Conservation (phyloP, 2,329 filamentous ascomycete genomes). For the Cytospora chrysosperma region DNA sequence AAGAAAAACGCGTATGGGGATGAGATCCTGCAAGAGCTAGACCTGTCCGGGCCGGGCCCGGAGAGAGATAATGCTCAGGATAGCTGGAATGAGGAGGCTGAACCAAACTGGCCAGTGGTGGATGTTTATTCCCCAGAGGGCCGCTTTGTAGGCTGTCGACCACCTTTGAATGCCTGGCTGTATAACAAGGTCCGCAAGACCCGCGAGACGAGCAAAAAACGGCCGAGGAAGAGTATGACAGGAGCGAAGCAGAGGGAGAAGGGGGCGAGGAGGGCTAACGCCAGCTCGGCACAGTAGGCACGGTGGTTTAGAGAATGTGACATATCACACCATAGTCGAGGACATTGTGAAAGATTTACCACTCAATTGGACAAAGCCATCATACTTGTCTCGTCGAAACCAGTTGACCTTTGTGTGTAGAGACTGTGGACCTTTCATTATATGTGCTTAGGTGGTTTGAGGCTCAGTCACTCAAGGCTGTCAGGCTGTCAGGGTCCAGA, state of each 20-base stretch:
- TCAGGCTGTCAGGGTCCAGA: neutral
- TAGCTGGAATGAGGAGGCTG: constrained; percentile 26
- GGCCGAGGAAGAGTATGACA: constrained; percentile 70
- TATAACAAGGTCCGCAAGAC: constrained; percentile 56
- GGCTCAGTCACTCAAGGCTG: neutral
- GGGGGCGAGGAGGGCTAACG: neutral
- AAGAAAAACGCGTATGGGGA: constrained; percentile 24
- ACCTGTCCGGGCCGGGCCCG: constrained; percentile 29
- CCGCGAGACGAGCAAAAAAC: constrained; percentile 42
- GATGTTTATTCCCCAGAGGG: constrained; percentile 86
- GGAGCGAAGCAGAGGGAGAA: constrained; percentile 29
- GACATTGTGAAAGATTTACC: neutral
- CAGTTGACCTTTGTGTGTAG: neutral
- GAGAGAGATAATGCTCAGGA: constrained; percentile 18
- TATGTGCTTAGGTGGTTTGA: neutral
- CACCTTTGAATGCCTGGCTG: constrained; percentile 71
- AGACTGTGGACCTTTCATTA: neutral
- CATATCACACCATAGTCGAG: neutral
- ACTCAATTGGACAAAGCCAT: neutral
- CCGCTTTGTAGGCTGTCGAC: constrained; percentile 67
- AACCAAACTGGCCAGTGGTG: constrained; percentile 63
- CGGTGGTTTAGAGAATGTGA: neutral
- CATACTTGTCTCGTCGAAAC: too few relatives aligned
- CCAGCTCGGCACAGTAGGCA: neutral
- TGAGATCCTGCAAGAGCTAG: constrained; percentile 30